A percentile compares a stretch with the other conserved stretches of the same genome.
phyloP scores from a whole-genome alignment of 345 rosid species.

The Conringia planisiliqua region DNA sequence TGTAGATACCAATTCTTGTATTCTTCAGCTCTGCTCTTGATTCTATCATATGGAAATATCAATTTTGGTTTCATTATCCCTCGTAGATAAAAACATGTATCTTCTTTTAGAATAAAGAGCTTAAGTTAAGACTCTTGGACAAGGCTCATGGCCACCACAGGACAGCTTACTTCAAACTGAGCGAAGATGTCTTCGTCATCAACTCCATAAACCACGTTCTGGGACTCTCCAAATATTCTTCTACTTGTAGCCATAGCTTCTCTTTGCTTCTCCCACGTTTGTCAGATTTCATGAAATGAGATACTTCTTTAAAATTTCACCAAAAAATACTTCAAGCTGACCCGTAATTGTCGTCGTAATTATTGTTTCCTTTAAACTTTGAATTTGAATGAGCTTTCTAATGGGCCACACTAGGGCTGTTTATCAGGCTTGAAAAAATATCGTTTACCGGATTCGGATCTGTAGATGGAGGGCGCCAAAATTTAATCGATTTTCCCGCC shows the following conservation, averaged over 20 bases:
- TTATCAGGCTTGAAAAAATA: too few relatives aligned
- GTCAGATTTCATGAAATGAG: too few relatives aligned
- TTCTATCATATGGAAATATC: not conserved
- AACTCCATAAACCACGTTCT: slow-evolving; percentile 41
- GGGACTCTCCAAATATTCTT: too few relatives aligned
- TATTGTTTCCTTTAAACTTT: too few relatives aligned
- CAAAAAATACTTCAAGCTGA: too few relatives aligned
- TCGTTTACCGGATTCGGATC: not conserved
- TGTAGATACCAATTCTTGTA: slow-evolving; percentile 1
- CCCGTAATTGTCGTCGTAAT: too few relatives aligned
- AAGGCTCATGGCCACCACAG: slow-evolving; percentile 37
- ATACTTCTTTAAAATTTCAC: too few relatives aligned
- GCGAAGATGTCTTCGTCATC: slow-evolving; percentile 37
- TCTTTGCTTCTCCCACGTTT: slow-evolving; percentile 45
- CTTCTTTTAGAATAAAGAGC: too few relatives aligned
- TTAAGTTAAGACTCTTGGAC: slow-evolving; percentile 15
- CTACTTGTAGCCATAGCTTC: too few relatives aligned
- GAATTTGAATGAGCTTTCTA: not conserved
- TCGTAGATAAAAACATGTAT: too few relatives aligned
- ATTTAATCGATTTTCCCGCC: slow-evolving; percentile 33
- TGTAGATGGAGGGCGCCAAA: slow-evolving; percentile 31
- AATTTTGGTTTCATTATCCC: not conserved
- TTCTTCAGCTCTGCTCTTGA: not conserved
- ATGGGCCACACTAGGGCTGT: too few relatives aligned
- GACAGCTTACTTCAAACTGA: slow-evolving; percentile 11